Evolutionary conservation across 768 basidiomycete species (phyloP).

Genomic region (Lactifluus piperatus): DNA sequence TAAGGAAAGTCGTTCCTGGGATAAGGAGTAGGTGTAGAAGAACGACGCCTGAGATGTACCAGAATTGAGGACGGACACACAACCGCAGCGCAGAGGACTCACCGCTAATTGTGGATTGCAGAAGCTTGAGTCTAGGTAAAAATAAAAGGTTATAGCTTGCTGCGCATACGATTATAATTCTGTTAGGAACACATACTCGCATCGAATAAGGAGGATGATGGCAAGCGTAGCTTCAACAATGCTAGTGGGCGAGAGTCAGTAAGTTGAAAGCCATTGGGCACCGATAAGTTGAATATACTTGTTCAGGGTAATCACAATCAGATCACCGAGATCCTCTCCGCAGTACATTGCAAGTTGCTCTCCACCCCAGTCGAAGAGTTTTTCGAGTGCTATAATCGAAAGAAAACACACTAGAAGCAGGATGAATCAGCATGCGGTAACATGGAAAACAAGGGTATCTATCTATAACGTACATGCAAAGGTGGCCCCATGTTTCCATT

Average conservation of each 20-base stretch:
- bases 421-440: background rate
- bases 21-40: conserved; percentile 66
- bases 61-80: background rate
- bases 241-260: conserved; percentile 28
- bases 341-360: conserved; percentile 49
- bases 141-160: background rate
- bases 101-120: conserved; percentile 67
- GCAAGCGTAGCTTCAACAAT: conserved; percentile 65
- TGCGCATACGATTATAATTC: background rate
- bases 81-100: conserved; percentile 3
- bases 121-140: conserved; percentile 40
- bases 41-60: conserved; percentile 44
- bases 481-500: conserved; percentile 13
- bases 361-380: conserved; percentile 56
- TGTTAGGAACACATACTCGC: conserved; percentile 45
- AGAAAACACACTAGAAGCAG: conserved; percentile 47
- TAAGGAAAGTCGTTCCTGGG: conserved; percentile 62
- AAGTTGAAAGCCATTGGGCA: background rate
- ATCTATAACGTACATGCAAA: conserved; percentile 21
- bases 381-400: conserved; percentile 56
- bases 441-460: background rate
- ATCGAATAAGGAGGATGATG: conserved; percentile 56
- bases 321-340: conserved; percentile 52
- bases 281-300: conserved; percentile 36
- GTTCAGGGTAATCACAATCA: conserved; percentile 55